Evolutionary conservation across 2,329 filamentous ascomycete species (phyloP).

Genomic region (Huntiella abstrusa): DNA sequence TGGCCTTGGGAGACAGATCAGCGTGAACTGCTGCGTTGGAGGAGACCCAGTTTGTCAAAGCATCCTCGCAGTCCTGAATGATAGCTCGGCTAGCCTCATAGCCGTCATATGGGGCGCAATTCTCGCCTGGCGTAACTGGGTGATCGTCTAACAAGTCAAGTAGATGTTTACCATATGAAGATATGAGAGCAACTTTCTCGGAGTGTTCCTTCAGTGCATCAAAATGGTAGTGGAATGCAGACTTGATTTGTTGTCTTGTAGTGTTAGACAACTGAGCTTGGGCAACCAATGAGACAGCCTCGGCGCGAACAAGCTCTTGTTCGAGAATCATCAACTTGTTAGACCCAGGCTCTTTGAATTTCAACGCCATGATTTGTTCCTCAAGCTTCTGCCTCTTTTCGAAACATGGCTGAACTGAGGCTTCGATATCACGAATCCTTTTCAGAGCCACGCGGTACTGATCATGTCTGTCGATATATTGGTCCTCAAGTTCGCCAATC

Average conservation of each 20-base stretch:
- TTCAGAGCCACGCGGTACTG: slow-evolving; percentile 99
- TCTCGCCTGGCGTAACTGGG: slow-evolving; percentile 92
- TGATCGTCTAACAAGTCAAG: slow-evolving; percentile 91
- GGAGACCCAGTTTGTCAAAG: slow-evolving; percentile 90
- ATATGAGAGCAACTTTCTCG: slow-evolving; percentile 96
- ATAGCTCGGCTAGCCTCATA: slow-evolving; percentile 98
- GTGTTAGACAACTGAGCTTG: slow-evolving; percentile 98
- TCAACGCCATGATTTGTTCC: slow-evolving; percentile 94
- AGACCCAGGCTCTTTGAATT: slow-evolving; percentile 98
- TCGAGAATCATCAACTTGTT: slow-evolving; percentile 95
- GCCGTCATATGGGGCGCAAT: slow-evolving; percentile 84
- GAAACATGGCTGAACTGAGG: slow-evolving; percentile 90
- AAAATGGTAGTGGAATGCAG: slow-evolving; percentile 94
- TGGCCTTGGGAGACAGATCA: slow-evolving; percentile 71
- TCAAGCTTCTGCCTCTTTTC: slow-evolving; percentile 99
- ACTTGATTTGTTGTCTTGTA: slow-evolving; percentile 97
- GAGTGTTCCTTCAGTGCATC: slow-evolving; percentile 93
- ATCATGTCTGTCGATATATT: slow-evolving; percentile 97
- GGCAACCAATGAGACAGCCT: slow-evolving; percentile 95
- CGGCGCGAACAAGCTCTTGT: slow-evolving; percentile 93
- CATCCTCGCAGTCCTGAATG: slow-evolving; percentile 96
- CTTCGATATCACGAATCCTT: slow-evolving; percentile 97
- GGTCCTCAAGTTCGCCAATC: slow-evolving; percentile 93
- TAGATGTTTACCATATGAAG: slow-evolving; percentile 95
- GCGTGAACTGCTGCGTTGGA: slow-evolving; percentile 76